phyloP scores from a whole-genome alignment of 768 basidiomycete species.

The Termitomyces sp. region DNA sequence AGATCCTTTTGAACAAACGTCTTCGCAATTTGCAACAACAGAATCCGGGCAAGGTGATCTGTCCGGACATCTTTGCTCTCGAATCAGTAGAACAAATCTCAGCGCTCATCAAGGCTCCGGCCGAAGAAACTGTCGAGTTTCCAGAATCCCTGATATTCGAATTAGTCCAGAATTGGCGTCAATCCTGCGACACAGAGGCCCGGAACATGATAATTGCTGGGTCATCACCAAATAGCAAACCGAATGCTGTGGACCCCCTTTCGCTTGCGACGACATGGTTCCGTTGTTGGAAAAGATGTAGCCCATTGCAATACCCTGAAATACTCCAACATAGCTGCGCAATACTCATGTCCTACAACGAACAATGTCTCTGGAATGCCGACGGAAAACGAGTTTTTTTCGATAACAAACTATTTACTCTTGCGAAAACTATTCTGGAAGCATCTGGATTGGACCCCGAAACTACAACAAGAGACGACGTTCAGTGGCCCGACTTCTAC shows the following conservation, averaged over 20 bases:
- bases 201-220: background rate
- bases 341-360: background rate
- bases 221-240: background rate
- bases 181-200: background rate
- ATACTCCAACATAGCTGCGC: background rate
- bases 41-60: background rate
- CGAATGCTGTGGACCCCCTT: background rate
- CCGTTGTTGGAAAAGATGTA: background rate
- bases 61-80: background rate
- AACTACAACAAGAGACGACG: background rate
- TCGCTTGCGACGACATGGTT: constrained; percentile 3
- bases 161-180: background rate
- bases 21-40: background rate
- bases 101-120: background rate
- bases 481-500: background rate
- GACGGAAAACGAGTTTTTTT: background rate
- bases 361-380: background rate
- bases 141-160: background rate
- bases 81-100: background rate
- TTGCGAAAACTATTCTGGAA: constrained; percentile 1
- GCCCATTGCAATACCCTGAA: background rate
- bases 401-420: background rate
- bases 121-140: background rate
- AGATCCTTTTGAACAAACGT: background rate
- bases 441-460: constrained; percentile 3